These are phyloP conservation scores for Phytophthora pini DNA, from an alignment of 352 stramenopile genomes.

Conservation along the genomic window DNA sequence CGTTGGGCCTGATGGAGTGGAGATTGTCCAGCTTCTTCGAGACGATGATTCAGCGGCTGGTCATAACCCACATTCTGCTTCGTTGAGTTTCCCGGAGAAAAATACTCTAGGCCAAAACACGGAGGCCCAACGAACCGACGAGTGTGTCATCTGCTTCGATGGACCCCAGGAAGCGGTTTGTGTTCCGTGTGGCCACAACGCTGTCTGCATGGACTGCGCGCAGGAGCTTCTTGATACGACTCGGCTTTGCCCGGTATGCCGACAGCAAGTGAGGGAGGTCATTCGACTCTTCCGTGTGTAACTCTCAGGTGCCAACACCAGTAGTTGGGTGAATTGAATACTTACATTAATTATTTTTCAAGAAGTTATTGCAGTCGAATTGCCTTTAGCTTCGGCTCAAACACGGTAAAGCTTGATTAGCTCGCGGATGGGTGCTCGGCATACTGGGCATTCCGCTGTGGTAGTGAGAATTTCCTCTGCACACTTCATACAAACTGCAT, in stretches of 20 bases:
- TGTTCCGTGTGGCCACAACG: conserved; percentile 87
- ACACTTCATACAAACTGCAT: conserved; percentile 83
- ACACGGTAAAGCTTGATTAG: conserved; percentile 85
- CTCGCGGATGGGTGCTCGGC: conserved; percentile 67
- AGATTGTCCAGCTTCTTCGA: conserved; percentile 75
- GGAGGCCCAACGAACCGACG: conserved; percentile 26
- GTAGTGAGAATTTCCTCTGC: conserved; percentile 70
- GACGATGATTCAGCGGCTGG: conserved; percentile 28
- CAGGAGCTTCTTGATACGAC: conserved; percentile 69
- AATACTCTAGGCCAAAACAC: conserved; percentile 5
- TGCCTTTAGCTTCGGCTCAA: conserved; percentile 26
- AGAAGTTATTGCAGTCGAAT: neutral
- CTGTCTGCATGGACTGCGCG: conserved; percentile 86
- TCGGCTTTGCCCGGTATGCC: conserved; percentile 77
- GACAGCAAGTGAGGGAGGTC: conserved; percentile 73
- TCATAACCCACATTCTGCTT: conserved; percentile 12
- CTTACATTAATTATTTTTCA: conserved; percentile 16
- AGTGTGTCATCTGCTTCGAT: conserved; percentile 90
- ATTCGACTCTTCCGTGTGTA: conserved; percentile 81
- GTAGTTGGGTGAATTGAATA: conserved; percentile 2
- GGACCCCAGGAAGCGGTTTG: conserved; percentile 75
- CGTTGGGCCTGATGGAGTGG: conserved; percentile 71
- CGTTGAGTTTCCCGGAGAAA: conserved; percentile 14
- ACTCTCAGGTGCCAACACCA: conserved; percentile 12
- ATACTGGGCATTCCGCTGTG: conserved; percentile 75